Conservation (phyloP, 1,284 basidiomycete genomes). For the Crepidotus sp. region DNA sequence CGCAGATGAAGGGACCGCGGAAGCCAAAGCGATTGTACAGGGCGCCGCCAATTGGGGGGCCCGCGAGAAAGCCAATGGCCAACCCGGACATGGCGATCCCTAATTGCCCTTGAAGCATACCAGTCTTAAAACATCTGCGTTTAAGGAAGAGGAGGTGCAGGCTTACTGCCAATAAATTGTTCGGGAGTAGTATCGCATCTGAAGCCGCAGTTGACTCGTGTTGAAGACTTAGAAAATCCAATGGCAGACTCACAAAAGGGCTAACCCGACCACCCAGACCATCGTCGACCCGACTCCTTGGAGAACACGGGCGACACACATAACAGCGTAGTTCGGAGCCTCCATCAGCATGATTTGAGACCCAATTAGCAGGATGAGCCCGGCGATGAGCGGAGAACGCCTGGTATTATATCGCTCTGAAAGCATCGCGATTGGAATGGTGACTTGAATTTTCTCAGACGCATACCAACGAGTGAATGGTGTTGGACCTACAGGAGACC, state of each 20-base stretch:
- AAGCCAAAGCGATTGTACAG: slow-evolving; percentile 63
- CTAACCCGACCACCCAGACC: slow-evolving; percentile 69
- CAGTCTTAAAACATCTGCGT: slow-evolving; percentile 9
- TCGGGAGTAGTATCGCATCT: slow-evolving; percentile 66
- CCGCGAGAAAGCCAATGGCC: slow-evolving; percentile 37
- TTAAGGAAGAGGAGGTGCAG: background rate
- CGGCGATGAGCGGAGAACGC: slow-evolving; percentile 50
- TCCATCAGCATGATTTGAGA: slow-evolving; percentile 72
- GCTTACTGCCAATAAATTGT: slow-evolving; percentile 49
- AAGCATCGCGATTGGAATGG: slow-evolving; percentile 59
- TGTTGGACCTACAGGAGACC: background rate
- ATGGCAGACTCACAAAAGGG: slow-evolving; percentile 45
- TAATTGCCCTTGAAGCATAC: slow-evolving; percentile 44
- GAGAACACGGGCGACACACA: slow-evolving; percentile 62
- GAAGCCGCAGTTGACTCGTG: background rate
- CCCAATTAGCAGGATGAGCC: slow-evolving; percentile 46
- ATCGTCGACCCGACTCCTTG: slow-evolving; percentile 70
- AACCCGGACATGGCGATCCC: slow-evolving; percentile 59
- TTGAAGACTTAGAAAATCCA: slow-evolving; percentile 3
- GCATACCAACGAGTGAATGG: background rate
- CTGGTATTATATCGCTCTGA: slow-evolving; percentile 55
- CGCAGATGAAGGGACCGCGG: slow-evolving; percentile 68
- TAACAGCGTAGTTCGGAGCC: slow-evolving; percentile 58
- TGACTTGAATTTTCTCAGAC: slow-evolving; percentile 34
- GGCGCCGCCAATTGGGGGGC: slow-evolving; percentile 63